Conservation (phyloP, 139 green algal genomes). For the Chlamydomonas applanata region DNA sequence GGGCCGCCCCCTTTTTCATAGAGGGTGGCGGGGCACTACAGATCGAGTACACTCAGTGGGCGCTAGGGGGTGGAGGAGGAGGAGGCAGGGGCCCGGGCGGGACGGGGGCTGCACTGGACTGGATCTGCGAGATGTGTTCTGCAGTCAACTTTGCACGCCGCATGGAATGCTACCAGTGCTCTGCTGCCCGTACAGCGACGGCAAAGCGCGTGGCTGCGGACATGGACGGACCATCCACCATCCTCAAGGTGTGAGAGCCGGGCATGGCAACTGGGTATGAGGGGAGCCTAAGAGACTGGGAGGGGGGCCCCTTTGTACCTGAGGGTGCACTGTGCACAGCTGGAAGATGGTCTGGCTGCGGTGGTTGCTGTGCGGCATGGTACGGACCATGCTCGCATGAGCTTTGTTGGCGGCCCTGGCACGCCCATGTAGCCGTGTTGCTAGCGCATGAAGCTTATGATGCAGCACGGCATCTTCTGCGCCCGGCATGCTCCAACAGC, state of each 20-base stretch:
- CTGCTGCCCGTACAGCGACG: constrained; percentile 34
- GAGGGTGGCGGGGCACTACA: constrained; percentile 20
- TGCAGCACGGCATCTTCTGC: no score
- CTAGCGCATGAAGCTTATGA: no score
- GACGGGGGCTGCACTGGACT: constrained; percentile 38
- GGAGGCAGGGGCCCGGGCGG: not conserved
- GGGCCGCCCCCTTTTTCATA: not conserved
- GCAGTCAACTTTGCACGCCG: constrained; percentile 75
- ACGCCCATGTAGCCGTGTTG: no score
- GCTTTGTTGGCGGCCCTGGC: no score
- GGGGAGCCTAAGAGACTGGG: no score
- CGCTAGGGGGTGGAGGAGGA: not conserved
- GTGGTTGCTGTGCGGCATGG: no score
- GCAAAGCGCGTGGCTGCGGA: constrained; percentile 31
- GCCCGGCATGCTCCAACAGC: no score
- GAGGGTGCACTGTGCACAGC: no score
- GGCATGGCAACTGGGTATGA: no score
- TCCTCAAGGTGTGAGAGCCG: constrained; percentile 45
- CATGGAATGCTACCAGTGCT: constrained; percentile 77
- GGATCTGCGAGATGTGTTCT: constrained; percentile 68
- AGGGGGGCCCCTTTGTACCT: no score
- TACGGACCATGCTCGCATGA: no score
- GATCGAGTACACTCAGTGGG: constrained; percentile 48
- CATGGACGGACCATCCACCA: constrained; percentile 39
- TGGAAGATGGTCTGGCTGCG: no score